These are phyloP conservation scores for Yarrowia yakushimensis DNA, from an alignment of 805 yeast species.

Conservation along the genomic window DNA sequence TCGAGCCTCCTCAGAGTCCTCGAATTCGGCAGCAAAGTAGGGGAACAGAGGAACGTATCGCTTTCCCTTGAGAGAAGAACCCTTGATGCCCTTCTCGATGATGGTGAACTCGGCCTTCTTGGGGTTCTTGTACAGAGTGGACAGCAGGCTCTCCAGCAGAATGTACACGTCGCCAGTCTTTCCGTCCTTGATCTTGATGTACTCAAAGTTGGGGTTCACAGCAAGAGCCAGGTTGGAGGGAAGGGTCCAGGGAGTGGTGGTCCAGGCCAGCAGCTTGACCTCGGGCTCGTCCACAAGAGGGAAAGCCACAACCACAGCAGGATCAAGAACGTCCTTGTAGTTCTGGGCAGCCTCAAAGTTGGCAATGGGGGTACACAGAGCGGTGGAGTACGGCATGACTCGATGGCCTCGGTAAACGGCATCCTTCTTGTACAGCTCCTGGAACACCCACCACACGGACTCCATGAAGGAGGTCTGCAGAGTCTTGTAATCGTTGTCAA, in stretches of 20 bases:
- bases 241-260: conserved; percentile 99
- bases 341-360: conserved; percentile 98
- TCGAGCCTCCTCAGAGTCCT: conserved; percentile 41
- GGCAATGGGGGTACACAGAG: conserved; percentile 91
- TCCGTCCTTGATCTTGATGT: conserved; percentile 89
- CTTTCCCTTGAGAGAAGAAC: conserved; percentile 73
- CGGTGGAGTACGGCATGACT: conserved; percentile 99
- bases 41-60: conserved; percentile 81
- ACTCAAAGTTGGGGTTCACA: conserved; percentile 87
- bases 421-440: conserved; percentile 77
- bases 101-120: conserved; percentile 80
- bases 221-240: conserved; percentile 92
- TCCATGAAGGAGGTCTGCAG: conserved; percentile 96
- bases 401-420: conserved; percentile 92
- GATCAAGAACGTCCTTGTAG: conserved; percentile 95
- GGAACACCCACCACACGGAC: conserved; percentile 98
- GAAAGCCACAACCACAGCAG: conserved; percentile 92
- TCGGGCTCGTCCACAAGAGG: conserved; percentile 74
- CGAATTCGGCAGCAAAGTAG: conserved; percentile 71
- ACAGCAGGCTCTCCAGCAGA: conserved; percentile 75
- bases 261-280: conserved; percentile 92
- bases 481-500: conserved; percentile 97
- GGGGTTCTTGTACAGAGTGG: conserved; percentile 90
- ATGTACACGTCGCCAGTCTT: conserved; percentile 77
- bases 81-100: conserved; percentile 67